These are phyloP conservation scores for Cytospora piceae DNA, from an alignment of 2,329 filamentous ascomycete species.

Conservation along the genomic window DNA sequence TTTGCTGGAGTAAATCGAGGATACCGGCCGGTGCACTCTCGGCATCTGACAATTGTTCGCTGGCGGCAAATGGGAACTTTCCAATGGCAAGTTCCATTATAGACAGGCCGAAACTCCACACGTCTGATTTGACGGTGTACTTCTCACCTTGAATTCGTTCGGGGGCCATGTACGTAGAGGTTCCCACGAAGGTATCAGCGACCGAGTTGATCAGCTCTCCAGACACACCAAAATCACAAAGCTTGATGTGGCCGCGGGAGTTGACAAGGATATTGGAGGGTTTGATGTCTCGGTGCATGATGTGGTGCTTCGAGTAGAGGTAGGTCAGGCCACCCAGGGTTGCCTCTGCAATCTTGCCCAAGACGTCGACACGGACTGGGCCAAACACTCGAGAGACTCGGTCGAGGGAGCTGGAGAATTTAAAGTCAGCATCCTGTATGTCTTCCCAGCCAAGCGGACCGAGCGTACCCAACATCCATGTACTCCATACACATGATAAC, in stretches of 20 bases:
- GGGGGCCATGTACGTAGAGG: constrained; percentile 98
- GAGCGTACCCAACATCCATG: constrained; percentile 91
- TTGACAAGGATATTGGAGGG: constrained; percentile 97
- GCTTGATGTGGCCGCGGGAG: constrained; percentile 90
- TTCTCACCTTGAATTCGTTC: constrained; percentile 96
- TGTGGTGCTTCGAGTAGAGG: constrained; percentile 91
- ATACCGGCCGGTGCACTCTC: constrained; percentile 91
- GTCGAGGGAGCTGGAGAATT: constrained; percentile 70
- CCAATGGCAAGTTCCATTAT: constrained; percentile 98
- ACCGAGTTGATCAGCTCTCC: constrained; percentile 97
- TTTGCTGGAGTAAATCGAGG: constrained; percentile 92
- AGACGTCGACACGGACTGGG: constrained; percentile 90
- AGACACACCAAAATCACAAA: constrained; percentile 98
- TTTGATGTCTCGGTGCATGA: constrained; percentile 99
- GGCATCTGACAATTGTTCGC: constrained; percentile 69
- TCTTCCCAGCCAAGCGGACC: not conserved
- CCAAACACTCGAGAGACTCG: constrained; percentile 93
- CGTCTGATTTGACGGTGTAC: constrained; percentile 97
- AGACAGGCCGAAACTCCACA: constrained; percentile 95
- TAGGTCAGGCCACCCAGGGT: constrained; percentile 93
- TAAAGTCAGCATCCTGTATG: constrained; percentile 27
- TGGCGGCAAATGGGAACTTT: constrained; percentile 89
- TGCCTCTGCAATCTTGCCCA: constrained; percentile 97
- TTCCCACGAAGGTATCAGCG: constrained; percentile 96
- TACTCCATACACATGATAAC: constrained; percentile 99